phyloP scores from a whole-genome alignment of 225 moss, liverwort and hornwort genomes.

The Straminergon stramineum region DNA sequence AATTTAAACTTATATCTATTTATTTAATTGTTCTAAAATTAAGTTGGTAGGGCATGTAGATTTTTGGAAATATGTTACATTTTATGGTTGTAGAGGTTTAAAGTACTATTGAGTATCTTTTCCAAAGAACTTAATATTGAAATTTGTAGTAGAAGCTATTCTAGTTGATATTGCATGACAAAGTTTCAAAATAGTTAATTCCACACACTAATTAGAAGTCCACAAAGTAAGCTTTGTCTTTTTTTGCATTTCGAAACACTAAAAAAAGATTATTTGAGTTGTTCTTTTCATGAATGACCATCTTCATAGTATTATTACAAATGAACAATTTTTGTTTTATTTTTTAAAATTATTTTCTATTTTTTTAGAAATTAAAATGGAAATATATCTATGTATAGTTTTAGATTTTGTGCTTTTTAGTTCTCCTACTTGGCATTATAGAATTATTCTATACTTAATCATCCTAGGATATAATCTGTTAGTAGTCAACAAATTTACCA shows the following conservation, averaged over 20 bases:
- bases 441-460: not conserved
- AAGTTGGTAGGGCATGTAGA: not conserved
- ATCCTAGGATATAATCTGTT: not conserved
- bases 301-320: not conserved
- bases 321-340: rapidly evolving
- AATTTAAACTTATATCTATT: not conserved
- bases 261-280: not conserved
- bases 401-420: not conserved
- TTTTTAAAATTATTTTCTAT: not conserved
- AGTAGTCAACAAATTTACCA: not conserved
- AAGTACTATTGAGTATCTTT: not conserved
- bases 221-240: not conserved
- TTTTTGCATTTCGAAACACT: too few species aligned
- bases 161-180: not conserved
- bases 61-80: not conserved
- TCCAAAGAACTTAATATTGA: not conserved
- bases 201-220: too few species aligned
- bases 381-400: not conserved
- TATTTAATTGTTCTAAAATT: not conserved
- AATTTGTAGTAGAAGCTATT: not conserved
- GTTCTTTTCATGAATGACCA: not conserved
- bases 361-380: not conserved
- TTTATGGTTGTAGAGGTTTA: not conserved
- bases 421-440: not conserved
- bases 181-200: not conserved